Base-by-base conservation (phyloP, 768 basidiomycete species). In the Rhizopogon sp. region DNA sequence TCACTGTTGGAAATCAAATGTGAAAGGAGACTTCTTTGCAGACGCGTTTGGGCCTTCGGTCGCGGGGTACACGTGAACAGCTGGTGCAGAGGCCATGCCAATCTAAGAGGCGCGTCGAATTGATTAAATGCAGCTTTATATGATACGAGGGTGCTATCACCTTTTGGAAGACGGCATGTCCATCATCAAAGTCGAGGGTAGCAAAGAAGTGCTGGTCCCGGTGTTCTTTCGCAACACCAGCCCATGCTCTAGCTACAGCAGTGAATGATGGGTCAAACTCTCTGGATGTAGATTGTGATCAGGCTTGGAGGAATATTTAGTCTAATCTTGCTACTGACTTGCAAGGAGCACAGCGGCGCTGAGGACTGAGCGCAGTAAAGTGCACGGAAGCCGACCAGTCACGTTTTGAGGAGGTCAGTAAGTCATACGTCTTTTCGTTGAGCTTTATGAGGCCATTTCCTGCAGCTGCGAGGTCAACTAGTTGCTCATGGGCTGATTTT, bases 121-220 rank as follows among this genome's bases (percentile, higher is more conserved):
- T 28, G 4, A 5, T 52, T 14, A 31, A 16, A 25, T 39, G 29
- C 37, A 41, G 44, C 14, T 25, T 16, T 8, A 5, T 9, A 3
- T 6, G 29, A 22, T 11, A 41, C n/a, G 11, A 56, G 66, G 28
- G 14, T 9, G 33, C 5, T 25, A 25, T 49, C 50, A 92, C 94
- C 77, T 83, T 84, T 73, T 90, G 85, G 75, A 96, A 99, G 43
- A 93, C 79, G 1, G 74, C 70, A 53, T 82, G 77, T 7, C 82
- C 87, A 39, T 89, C 77, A 64, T 90, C 83, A 66, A 97, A 98
- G 70, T 99, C 97, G 31, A 93, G 69, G 11, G 85, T 87, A 8
- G 85, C 97, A 65, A 98, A 99, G 81, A 98, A 95, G 70, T 98
- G 95, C 53, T 77, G 74, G 67, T 91, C 79, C 41, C 87, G 81